Conservation (phyloP, 139 green algal species). For the Picochlorum sp. region DNA sequence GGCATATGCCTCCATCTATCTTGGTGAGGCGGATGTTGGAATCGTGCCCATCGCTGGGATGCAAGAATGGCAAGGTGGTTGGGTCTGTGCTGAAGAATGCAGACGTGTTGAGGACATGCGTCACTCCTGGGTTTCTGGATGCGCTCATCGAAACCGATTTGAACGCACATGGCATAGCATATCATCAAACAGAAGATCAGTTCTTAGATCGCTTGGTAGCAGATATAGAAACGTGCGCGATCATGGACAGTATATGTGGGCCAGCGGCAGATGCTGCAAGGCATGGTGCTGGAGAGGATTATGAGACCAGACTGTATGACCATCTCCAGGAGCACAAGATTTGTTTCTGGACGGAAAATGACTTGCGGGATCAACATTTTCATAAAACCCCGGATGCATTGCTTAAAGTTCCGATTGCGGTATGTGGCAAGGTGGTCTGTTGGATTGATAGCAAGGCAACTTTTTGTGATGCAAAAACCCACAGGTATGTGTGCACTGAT, state of each 20-base stretch:
- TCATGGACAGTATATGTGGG: slow-evolving; percentile 6
- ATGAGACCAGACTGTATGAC: slow-evolving; percentile 60
- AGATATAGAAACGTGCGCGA: slow-evolving; percentile 10
- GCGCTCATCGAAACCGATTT: too few relatives aligned
- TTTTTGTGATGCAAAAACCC: slow-evolving; percentile 67
- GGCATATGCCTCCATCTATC: slow-evolving; percentile 67
- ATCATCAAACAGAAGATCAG: not conserved
- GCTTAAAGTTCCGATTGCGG: slow-evolving; percentile 68
- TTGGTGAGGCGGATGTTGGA: slow-evolving; percentile 55
- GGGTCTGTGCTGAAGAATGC: slow-evolving; percentile 33
- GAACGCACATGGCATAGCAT: not conserved
- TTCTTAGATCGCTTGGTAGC: slow-evolving; percentile 12
- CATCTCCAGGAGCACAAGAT: slow-evolving; percentile 44
- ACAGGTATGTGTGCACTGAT: not conserved
- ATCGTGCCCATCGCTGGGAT: not conserved
- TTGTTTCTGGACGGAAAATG: slow-evolving; percentile 66
- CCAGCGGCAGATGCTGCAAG: slow-evolving; percentile 8
- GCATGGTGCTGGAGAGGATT: slow-evolving; percentile 44
- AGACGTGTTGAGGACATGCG: not conserved
- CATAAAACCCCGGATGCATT: slow-evolving; percentile 79
- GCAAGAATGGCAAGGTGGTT: slow-evolving; percentile 6
- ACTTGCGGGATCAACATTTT: slow-evolving; percentile 61
- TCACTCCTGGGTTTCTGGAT: not conserved
- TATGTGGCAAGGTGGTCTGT: slow-evolving; percentile 57
- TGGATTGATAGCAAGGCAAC: slow-evolving; percentile 95